These are phyloP conservation scores for Spirogloea muscicola DNA, from an alignment of 139 green algal genomes.

Conservation along the genomic window DNA sequence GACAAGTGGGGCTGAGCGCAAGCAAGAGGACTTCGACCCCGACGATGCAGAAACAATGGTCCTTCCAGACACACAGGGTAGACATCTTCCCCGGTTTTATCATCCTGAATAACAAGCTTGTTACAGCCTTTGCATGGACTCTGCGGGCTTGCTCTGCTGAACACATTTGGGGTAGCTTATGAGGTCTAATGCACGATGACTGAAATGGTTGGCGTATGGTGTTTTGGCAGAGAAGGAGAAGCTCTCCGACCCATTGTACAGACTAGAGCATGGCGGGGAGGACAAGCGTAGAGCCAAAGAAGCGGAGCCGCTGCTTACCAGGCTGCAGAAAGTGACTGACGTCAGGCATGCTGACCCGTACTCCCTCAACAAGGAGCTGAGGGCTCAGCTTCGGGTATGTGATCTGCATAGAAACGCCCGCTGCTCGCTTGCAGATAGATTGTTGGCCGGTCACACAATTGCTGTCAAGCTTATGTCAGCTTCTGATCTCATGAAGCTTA, in stretches of 20 bases:
- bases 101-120: no score
- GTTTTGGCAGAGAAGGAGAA: constrained; percentile 43
- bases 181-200: no score
- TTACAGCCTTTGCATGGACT: no score
- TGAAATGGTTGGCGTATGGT: no score
- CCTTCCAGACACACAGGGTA: constrained; percentile 54
- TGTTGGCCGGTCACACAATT: no score
- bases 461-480: no score
- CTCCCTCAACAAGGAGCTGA: constrained; percentile 57
- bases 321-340: neutral
- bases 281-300: constrained; percentile 55
- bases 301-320: constrained; percentile 19
- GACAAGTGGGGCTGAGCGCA: constrained; percentile 30
- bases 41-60: constrained; percentile 61
- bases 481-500: no score
- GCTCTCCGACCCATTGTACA: constrained; percentile 38
- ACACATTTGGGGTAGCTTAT: no score
- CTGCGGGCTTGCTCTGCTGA: no score
- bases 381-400: constrained; percentile 48
- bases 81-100: no score
- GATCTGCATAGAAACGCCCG: no score
- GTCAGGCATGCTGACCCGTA: constrained; percentile 55
- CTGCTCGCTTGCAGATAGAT: no score
- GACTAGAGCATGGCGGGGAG: constrained; percentile 52
- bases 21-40: constrained; percentile 64